Evolutionary conservation across 2,329 filamentous ascomycete genomes (phyloP).

Genomic region (Botrytis porri): DNA sequence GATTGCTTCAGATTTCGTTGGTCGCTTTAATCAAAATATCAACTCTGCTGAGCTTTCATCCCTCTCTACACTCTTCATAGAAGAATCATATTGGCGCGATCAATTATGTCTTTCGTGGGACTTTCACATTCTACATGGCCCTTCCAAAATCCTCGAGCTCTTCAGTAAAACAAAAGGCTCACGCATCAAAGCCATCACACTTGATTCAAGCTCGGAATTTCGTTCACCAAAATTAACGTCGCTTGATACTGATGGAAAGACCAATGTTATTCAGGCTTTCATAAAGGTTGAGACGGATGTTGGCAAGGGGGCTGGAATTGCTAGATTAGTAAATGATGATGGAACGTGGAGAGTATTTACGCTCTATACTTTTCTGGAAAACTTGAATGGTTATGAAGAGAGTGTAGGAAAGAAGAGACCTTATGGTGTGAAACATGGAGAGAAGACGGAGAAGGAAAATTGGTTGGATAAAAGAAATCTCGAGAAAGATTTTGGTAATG

Average conservation of each 20-base stretch:
- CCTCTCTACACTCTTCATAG: conserved; percentile 43
- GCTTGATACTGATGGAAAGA: conserved; percentile 47
- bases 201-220: conserved; percentile 34
- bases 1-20: conserved; percentile 24
- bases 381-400: conserved; percentile 55
- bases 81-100: conserved; percentile 56
- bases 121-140: conserved; percentile 50
- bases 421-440: conserved; percentile 55
- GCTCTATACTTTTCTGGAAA: conserved; percentile 57
- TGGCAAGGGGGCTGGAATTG: conserved; percentile 55
- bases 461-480: conserved; percentile 55
- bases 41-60: conserved; percentile 38
- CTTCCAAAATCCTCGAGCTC: conserved; percentile 39
- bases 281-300: conserved; percentile 51
- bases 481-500: conserved; percentile 46
- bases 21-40: conserved; percentile 42
- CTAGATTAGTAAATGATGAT: conserved; percentile 45
- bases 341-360: conserved; percentile 60
- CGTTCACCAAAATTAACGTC: conserved; percentile 35
- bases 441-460: conserved; percentile 51
- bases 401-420: conserved; percentile 46
- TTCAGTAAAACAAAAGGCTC: conserved; percentile 32
- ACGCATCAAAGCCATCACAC: conserved; percentile 40
- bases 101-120: conserved; percentile 56
- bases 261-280: conserved; percentile 54